phyloP scores from a whole-genome alignment of 140 eudicot species.

The Oenanthe javanica region DNA sequence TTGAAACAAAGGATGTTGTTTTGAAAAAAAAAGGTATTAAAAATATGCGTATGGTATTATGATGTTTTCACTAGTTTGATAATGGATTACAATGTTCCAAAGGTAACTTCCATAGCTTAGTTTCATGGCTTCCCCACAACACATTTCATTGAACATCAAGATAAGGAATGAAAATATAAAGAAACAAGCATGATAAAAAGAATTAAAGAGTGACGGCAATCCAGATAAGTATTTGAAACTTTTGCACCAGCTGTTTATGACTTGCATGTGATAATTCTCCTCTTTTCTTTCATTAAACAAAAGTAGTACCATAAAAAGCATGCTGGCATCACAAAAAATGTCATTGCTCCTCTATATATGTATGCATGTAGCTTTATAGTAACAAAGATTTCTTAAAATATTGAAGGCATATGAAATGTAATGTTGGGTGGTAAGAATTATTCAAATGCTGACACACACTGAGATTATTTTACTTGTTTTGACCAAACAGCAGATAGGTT shows the following conservation, averaged over 20 bases:
- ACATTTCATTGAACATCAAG: background rate
- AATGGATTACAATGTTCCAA: background rate
- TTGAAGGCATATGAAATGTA: too few relatives aligned
- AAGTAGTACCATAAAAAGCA: background rate
- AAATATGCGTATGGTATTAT: too few relatives aligned
- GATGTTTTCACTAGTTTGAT: too few relatives aligned
- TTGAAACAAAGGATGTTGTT: too few relatives aligned
- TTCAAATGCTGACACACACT: background rate
- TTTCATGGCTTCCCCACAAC: background rate
- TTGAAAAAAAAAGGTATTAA: too few relatives aligned
- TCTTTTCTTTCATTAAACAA: background rate
- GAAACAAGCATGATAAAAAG: background rate
- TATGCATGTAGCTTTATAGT: too few relatives aligned
- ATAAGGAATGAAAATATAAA: background rate
- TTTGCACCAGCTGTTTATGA: slow-evolving; percentile 2
- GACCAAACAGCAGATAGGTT: background rate
- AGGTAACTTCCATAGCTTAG: background rate
- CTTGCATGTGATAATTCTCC: background rate
- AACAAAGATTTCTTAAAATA: too few relatives aligned
- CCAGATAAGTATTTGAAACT: slow-evolving; percentile 7
- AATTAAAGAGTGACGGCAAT: background rate
- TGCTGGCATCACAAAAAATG: background rate
- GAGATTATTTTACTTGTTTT: background rate
- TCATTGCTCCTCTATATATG: too few relatives aligned
- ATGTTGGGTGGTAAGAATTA: background rate